Evolutionary conservation across 352 stramenopile species (phyloP).

Genomic region (Globisporangium canariense): DNA sequence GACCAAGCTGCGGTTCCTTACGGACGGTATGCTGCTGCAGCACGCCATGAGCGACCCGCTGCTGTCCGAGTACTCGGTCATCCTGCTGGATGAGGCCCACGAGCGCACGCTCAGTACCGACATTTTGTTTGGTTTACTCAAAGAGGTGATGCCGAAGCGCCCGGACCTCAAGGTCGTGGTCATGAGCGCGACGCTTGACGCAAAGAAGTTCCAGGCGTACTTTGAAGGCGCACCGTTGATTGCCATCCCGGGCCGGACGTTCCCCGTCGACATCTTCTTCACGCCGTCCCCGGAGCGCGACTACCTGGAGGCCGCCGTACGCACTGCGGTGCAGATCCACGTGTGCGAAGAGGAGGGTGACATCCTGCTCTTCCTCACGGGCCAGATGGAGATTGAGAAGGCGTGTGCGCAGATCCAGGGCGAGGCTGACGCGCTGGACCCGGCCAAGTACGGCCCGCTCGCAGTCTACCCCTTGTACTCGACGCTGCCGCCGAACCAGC

Average conservation of each 20-base stretch:
- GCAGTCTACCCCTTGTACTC: conserved; percentile 96
- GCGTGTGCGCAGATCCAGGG: conserved; percentile 91
- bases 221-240: conserved; percentile 93
- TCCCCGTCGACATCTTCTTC: conserved; percentile 99
- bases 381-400: conserved; percentile 98
- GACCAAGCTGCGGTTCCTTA: conserved; percentile 85
- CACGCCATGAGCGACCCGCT: conserved; percentile 97
- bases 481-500: conserved; percentile 97
- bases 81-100: conserved; percentile 98
- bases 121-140: conserved; percentile 97
- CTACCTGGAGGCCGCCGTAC: conserved; percentile 94
- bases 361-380: conserved; percentile 99
- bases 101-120: conserved; percentile 97
- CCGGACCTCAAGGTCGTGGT: conserved; percentile 98
- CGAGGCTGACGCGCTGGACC: conserved; percentile 88
- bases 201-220: conserved; percentile 95
- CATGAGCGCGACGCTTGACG: conserved; percentile 98
- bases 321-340: conserved; percentile 94
- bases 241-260: conserved; percentile 94
- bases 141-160: conserved; percentile 94
- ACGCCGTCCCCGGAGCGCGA: conserved; percentile 96
- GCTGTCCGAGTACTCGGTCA: conserved; percentile 94
- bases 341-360: conserved; percentile 96
- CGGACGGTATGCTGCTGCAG: conserved; percentile 95
- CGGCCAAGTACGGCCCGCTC: conserved; percentile 92